phyloP scores from a whole-genome alignment of 1,284 basidiomycete species.

The Cutaneotrichosporon arboriforme region DNA sequence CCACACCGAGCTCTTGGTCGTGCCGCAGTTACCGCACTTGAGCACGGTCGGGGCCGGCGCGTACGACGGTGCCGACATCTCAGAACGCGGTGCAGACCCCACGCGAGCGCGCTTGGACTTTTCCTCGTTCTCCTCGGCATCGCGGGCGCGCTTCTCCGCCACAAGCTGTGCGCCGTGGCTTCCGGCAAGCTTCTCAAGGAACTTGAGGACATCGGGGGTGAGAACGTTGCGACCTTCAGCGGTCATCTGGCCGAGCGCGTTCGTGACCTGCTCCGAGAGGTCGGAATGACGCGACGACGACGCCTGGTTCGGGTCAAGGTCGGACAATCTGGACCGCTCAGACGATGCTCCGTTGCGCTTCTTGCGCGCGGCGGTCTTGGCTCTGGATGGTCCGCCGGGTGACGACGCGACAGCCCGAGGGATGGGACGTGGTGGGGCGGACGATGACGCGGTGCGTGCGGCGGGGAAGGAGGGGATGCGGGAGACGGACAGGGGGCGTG shows the following conservation, averaged over 20 bases:
- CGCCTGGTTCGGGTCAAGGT: neutral
- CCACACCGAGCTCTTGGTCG: conserved; percentile 43
- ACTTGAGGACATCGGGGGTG: conserved; percentile 30
- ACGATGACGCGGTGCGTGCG: conserved; percentile 1
- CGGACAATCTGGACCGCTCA: neutral
- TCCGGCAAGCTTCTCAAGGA: conserved; percentile 32
- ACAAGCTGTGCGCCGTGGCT: conserved; percentile 9
- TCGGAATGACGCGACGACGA: neutral
- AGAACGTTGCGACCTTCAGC: neutral
- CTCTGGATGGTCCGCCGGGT: neutral
- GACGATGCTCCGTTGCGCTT: neutral
- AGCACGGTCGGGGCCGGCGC: too few species aligned
- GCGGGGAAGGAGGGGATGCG: conserved; percentile 2
- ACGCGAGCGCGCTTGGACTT: conserved; percentile 6
- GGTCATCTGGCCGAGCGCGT: neutral
- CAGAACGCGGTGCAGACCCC: neutral
- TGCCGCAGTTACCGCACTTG: conserved; percentile 43
- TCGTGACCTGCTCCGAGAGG: neutral
- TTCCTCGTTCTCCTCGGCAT: conserved; percentile 9
- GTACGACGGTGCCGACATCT: neutral
- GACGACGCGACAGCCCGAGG: neutral
- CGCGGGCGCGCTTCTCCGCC: conserved; percentile 9
- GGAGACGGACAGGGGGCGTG: conserved; percentile 7
- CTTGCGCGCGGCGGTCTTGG: neutral
- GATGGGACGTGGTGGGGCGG: conserved; percentile 6